Conservation (phyloP, 2,329 filamentous ascomycete genomes). For the Ophiostoma angusticollis region DNA sequence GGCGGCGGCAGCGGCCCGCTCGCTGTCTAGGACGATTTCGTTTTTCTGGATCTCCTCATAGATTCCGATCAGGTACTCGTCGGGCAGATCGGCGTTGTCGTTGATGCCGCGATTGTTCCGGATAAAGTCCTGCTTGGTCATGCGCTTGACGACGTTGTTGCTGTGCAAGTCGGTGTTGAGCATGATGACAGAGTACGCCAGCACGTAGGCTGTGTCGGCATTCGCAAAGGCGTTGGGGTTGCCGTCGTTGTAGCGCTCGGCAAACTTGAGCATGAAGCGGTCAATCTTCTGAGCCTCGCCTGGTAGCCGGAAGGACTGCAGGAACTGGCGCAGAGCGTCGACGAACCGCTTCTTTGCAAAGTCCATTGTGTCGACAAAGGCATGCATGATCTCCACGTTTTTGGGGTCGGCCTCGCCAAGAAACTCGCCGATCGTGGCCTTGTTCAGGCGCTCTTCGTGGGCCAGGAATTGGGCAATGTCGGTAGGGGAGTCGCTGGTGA, state of each 20-base stretch:
- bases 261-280: conserved; percentile 98
- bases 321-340: conserved; percentile 77
- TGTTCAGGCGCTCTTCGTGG: conserved; percentile 73
- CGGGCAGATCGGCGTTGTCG: conserved; percentile 82
- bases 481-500: conserved; percentile 60
- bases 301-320: conserved; percentile 88
- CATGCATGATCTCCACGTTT: conserved; percentile 96
- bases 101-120: conserved; percentile 99
- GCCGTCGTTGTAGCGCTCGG: conserved; percentile 84
- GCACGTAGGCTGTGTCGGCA: conserved; percentile 91
- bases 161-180: conserved; percentile 95
- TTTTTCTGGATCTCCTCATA: conserved; percentile 85
- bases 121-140: conserved; percentile 96
- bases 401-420: conserved; percentile 85
- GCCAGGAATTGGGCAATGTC: conserved; percentile 79
- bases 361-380: conserved; percentile 91
- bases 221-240: conserved; percentile 98
- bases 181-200: conserved; percentile 93
- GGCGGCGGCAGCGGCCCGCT: conserved; percentile 78
- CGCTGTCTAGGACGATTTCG: conserved; percentile 89
- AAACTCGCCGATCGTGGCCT: conserved; percentile 85
- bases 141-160: conserved; percentile 65
- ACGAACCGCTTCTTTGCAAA: conserved; percentile 87
- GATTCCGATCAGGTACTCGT: conserved; percentile 80
- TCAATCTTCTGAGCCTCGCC: conserved; percentile 98